phyloP scores from a whole-genome alignment of 345 rosid species.

The Carallia pectinifolia region DNA sequence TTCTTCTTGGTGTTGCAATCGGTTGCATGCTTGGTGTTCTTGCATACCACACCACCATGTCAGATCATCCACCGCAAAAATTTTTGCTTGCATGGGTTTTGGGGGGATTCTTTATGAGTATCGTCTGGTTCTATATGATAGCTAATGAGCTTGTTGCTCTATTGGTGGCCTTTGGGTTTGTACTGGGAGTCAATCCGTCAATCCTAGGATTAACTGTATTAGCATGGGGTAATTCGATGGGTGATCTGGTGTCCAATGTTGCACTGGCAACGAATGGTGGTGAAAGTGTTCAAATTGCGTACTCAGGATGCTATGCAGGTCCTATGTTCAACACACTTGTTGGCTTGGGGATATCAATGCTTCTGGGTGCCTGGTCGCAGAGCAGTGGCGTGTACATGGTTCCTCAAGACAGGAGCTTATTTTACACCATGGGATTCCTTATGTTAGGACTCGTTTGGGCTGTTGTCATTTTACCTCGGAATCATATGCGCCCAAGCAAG shows the following conservation, averaged over 20 bases:
- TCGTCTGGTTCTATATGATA: conserved; percentile 87
- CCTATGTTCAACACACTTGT: conserved; percentile 90
- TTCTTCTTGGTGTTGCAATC: conserved; percentile 38
- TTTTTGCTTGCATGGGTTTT: conserved; percentile 74
- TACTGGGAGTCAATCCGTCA: conserved; percentile 72
- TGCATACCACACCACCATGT: conserved; percentile 43
- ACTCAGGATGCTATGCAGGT: conserved; percentile 93
- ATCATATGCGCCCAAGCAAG: conserved; percentile 72
- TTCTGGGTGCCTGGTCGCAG: conserved; percentile 69
- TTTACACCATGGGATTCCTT: conserved; percentile 71
- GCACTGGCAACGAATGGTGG: conserved; percentile 74
- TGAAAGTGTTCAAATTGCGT: conserved; percentile 75
- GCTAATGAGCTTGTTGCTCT: conserved; percentile 87
- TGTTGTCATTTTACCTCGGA: conserved; percentile 53
- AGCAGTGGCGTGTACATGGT: conserved; percentile 49
- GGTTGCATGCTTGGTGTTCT: conserved; percentile 57
- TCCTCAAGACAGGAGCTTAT: conserved; percentile 61
- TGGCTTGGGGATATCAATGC: conserved; percentile 72
- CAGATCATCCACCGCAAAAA: conserved; percentile 67
- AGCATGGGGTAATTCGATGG: conserved; percentile 98
- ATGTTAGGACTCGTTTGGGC: conserved; percentile 59
- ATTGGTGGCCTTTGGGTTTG: conserved; percentile 61
- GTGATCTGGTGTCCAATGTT: conserved; percentile 81
- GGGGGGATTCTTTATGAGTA: conserved; percentile 88
- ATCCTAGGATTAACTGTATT: conserved; percentile 83